phyloP scores from a whole-genome alignment of 768 basidiomycete species.

The Trametes punicea region DNA sequence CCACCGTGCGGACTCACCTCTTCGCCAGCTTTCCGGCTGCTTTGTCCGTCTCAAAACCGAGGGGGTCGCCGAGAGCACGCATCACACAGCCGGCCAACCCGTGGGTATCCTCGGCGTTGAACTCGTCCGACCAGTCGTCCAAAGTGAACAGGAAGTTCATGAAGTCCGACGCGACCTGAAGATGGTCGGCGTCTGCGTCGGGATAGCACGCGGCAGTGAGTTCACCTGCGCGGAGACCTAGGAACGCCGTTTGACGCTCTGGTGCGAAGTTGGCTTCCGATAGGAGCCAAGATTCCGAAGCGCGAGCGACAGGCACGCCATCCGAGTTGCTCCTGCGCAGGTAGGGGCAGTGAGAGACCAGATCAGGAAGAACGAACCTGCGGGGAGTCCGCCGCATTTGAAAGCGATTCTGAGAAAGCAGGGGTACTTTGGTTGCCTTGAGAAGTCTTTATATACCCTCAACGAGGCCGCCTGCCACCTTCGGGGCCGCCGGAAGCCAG shows the following conservation, averaged over 20 bases:
- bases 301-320: constrained; percentile 33
- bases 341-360: constrained; percentile 38
- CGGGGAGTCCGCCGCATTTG: constrained; percentile 1
- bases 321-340: constrained; percentile 32
- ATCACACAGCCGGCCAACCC: constrained; percentile 26
- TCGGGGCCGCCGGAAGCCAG: constrained; percentile 1
- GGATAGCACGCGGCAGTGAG: constrained; percentile 65
- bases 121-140: constrained; percentile 42
- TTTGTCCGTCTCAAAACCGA: constrained; percentile 23
- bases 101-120: constrained; percentile 11
- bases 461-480: not conserved
- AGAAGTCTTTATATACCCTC: not conserved
- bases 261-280: constrained; percentile 26
- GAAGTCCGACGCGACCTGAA: constrained; percentile 65
- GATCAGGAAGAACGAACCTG: constrained; percentile 40
- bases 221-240: constrained; percentile 60
- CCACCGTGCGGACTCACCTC: constrained; percentile 9
- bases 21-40: constrained; percentile 21
- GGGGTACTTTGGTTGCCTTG: not conserved
- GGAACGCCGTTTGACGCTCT: constrained; percentile 34
- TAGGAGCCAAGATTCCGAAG: constrained; percentile 37
- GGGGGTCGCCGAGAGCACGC: constrained; percentile 26
- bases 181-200: constrained; percentile 46
- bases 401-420: not conserved
- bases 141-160: constrained; percentile 46